A percentile compares a stretch with the other conserved stretches of the same genome.
phyloP scores from a whole-genome alignment of 805 yeast species.

The Isabelozyma heimii region DNA sequence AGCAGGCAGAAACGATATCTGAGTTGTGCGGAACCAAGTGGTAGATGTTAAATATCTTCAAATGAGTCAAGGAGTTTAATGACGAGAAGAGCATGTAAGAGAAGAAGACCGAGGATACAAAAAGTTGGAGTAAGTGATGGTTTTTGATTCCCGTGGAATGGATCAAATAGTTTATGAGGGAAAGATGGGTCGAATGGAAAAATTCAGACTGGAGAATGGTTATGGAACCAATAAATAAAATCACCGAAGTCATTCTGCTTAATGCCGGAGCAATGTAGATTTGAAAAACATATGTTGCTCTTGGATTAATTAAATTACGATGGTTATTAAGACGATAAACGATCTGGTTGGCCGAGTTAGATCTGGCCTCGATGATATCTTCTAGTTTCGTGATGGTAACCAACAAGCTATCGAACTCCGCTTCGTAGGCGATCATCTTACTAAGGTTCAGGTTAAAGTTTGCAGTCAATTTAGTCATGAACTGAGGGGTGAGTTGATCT shows the following conservation, averaged over 20 bases:
- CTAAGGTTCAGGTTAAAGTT: conserved; percentile 52
- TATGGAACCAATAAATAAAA: conserved; percentile 45
- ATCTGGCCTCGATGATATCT: conserved; percentile 51
- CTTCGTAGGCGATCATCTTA: conserved; percentile 51
- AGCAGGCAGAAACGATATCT: conserved; percentile 71
- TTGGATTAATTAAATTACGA: conserved; percentile 26
- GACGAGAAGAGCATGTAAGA: conserved; percentile 71
- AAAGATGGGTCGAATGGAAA: conserved; percentile 64
- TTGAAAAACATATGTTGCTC: conserved; percentile 37
- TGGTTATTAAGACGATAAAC: conserved; percentile 17
- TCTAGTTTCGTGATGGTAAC: conserved; percentile 50
- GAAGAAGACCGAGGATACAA: conserved; percentile 42
- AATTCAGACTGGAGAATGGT: conserved; percentile 71
- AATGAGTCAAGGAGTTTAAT: conserved; percentile 60
- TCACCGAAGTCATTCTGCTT: conserved; percentile 41
- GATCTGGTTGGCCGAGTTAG: conserved; percentile 12
- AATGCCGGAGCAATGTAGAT: conserved; percentile 45
- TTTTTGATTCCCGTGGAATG: conserved; percentile 23
- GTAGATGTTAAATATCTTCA: conserved; percentile 72
- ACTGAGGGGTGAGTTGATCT: conserved; percentile 36
- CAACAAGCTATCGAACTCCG: conserved; percentile 54
- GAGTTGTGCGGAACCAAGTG: conserved; percentile 70
- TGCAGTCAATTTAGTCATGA: conserved; percentile 50
- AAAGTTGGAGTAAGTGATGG: conserved; percentile 28
- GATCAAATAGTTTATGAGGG: conserved; percentile 55